Evolutionary conservation across 148 eudicot species (phyloP), one percentile per base, ranked within the genome.

Genomic region (Fagopyrum tataricum): DNA sequence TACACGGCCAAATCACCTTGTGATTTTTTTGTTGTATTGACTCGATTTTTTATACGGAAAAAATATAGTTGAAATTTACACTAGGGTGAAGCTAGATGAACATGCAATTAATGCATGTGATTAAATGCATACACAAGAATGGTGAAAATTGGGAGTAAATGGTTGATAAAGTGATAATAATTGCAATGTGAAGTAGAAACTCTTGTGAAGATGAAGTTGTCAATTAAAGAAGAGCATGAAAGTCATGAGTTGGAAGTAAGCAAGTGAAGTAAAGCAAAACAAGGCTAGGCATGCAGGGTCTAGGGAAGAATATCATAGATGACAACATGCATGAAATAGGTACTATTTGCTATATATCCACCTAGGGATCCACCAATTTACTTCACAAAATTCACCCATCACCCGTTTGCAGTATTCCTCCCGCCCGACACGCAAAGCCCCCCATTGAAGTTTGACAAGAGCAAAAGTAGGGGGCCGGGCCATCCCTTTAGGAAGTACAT

Each of bases 371-470:
- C 0, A 31, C 37, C 64, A 58, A 31, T 58, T 58, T 23, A 17
- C 5, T 51, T 1, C 7, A 51, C 2, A 52, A 52, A 17, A 52
- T 52, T 52, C 6, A 52, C 58, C 23, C 58, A 17, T 52, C 58
- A 52, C 18, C 2, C 55, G 5, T n/a, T 31, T 14, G 17, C 55
- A 55, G 61, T 18, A 20, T 23, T 55, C 23, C 64, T 58, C 64
- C 64, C 64, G 64, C 64, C 64, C 64, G 64, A 58, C 64, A 58
- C 64, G 64, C 64, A 58, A 58, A 21, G 10, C 13, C 37, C 64
- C 64, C 64, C 21, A 21, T 21, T 58, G 37, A 58, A 58, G 23
- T 12, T 21, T 58, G 37, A 58, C 64, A 53, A 58, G 64, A 58
- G 31, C 23, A 23, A 10, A 18, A n/a, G 26, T 21, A 18, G 61